These are phyloP conservation scores for Suillus bovinus DNA, from an alignment of 768 basidiomycete species.

Conservation along the genomic window DNA sequence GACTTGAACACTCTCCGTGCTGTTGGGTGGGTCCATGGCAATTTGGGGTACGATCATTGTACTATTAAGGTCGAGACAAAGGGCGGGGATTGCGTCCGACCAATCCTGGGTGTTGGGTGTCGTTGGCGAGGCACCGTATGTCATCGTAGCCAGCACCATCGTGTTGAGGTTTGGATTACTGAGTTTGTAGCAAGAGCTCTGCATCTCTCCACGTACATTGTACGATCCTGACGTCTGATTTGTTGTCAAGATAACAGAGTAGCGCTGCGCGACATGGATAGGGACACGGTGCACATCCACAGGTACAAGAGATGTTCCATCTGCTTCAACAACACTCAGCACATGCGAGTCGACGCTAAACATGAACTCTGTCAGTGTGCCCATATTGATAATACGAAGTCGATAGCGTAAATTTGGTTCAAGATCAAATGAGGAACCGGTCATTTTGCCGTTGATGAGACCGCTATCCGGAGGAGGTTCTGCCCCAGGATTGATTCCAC, in stretches of 20 bases:
- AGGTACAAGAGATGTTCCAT: slow-evolving; percentile 44
- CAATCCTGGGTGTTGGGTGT: slow-evolving; percentile 28
- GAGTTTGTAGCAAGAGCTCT: slow-evolving; percentile 32
- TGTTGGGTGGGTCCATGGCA: slow-evolving; percentile 29
- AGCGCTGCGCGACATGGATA: slow-evolving; percentile 49
- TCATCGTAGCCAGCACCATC: slow-evolving; percentile 30
- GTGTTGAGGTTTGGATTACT: slow-evolving; percentile 27
- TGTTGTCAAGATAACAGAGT: slow-evolving; percentile 46
- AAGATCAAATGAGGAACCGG: slow-evolving; percentile 30
- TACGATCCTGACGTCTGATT: slow-evolving; percentile 39
- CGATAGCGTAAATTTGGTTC: slow-evolving; percentile 42
- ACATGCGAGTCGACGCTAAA: slow-evolving; percentile 49
- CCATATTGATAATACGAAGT: slow-evolving; percentile 48
- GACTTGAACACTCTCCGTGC: slow-evolving; percentile 20
- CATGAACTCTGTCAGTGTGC: slow-evolving; percentile 44
- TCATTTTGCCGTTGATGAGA: slow-evolving; percentile 35
- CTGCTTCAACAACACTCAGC: slow-evolving; percentile 49
- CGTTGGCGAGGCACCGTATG: slow-evolving; percentile 27
- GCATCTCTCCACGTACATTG: slow-evolving; percentile 39
- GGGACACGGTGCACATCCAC: slow-evolving; percentile 39
- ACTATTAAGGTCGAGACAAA: slow-evolving; percentile 28
- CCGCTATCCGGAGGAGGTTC: slow-evolving; percentile 41
- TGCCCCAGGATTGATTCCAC: slow-evolving; percentile 31
- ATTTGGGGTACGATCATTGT: slow-evolving; percentile 31
- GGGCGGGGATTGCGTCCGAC: slow-evolving; percentile 24